Evolutionary conservation across 345 rosid species (phyloP).

Genomic region (Aquilaria yunnanensis): DNA sequence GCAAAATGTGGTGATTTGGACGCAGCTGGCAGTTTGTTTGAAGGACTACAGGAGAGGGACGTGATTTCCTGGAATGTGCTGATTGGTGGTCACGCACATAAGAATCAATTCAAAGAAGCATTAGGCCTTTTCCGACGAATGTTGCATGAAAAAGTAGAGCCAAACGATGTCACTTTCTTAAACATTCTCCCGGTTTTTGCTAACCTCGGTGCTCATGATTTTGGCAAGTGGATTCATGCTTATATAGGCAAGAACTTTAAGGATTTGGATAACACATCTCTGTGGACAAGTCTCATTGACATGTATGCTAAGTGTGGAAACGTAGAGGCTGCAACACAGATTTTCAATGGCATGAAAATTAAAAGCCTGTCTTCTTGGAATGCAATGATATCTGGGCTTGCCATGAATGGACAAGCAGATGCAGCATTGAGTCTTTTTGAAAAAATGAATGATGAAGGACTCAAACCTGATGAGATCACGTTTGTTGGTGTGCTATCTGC

Average conservation of each 20-base stretch:
- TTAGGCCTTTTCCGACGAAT: constrained; percentile 45
- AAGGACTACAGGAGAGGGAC: constrained; percentile 32
- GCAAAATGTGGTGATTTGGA: constrained; percentile 48
- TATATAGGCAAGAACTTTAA: constrained; percentile 38
- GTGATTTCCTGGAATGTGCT: constrained; percentile 62
- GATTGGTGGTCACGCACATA: constrained; percentile 50
- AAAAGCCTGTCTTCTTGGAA: constrained; percentile 55
- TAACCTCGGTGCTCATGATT: constrained; percentile 48
- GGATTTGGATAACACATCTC: constrained; percentile 16
- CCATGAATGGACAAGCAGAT: constrained; percentile 51
- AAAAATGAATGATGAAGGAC: constrained; percentile 40
- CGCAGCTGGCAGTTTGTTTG: constrained; percentile 37
- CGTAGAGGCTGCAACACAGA: constrained; percentile 38
- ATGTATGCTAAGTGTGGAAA: constrained; percentile 67
- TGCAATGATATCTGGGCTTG: constrained; percentile 67
- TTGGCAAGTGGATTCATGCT: constrained; percentile 65
- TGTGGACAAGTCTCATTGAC: constrained; percentile 54
- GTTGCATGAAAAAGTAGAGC: constrained; percentile 35
- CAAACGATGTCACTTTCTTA: constrained; percentile 49
- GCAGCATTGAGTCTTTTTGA: constrained; percentile 44
- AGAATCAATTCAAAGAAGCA: constrained; percentile 41
- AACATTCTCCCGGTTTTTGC: constrained; percentile 63
- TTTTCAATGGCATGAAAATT: constrained; percentile 27
- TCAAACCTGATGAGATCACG: constrained; percentile 61
- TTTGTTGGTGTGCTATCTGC: constrained; percentile 68